Conservation (phyloP, 176 grass and related monocot genomes). For the Eragrostis nindensis region DNA sequence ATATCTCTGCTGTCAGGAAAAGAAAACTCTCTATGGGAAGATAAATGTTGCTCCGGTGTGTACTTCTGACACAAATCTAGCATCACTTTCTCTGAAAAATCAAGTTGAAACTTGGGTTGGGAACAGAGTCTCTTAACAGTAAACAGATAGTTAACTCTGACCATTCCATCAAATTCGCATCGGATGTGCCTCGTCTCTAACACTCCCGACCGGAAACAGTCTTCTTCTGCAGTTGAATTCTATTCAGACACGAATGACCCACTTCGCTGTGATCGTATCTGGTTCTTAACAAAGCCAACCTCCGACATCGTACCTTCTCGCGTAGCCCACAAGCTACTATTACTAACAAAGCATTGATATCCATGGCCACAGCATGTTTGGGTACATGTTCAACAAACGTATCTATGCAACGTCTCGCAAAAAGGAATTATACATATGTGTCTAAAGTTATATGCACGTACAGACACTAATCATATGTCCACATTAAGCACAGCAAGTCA, state of each 20-base stretch:
- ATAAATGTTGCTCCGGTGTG: neutral
- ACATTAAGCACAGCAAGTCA: constrained; percentile 9
- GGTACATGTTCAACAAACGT: too few species aligned
- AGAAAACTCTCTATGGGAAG: too few species aligned
- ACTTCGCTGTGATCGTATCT: constrained; percentile 36
- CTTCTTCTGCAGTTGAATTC: neutral
- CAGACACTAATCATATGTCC: constrained; percentile 45
- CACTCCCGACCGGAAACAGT: neutral
- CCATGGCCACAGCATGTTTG: neutral
- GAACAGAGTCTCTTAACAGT: neutral
- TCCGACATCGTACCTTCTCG: constrained; percentile 22
- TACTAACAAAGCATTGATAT: neutral
- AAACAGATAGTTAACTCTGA: neutral
- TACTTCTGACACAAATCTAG: neutral
- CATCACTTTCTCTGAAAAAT: constrained; percentile 5
- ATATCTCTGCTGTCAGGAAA: neutral
- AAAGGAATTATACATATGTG: neutral
- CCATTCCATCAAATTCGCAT: too few species aligned
- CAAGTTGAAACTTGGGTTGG: neutral
- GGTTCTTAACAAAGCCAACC: constrained; percentile 32
- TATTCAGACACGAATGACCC: constrained; percentile 21
- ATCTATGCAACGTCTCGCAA: neutral
- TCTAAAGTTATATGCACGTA: constrained; percentile 16
- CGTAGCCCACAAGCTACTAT: constrained; percentile 56
- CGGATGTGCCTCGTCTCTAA: neutral